phyloP scores from a whole-genome alignment of 768 basidiomycete species.

The Boletus reticulatus region DNA sequence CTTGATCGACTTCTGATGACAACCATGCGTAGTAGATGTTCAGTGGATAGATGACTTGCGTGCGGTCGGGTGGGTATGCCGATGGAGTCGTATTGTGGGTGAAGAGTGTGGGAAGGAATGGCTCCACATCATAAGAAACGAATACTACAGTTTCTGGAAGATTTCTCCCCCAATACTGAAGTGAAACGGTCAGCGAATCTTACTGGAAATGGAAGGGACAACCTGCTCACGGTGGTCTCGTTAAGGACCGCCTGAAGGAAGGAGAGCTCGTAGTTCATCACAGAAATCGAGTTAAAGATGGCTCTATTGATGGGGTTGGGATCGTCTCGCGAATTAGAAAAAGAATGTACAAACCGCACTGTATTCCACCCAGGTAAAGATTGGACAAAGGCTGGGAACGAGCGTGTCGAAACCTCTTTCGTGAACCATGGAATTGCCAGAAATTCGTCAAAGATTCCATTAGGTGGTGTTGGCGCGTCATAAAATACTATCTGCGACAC shows the following conservation, averaged over 20 bases:
- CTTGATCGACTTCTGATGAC: background rate
- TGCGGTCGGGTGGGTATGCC: conserved; percentile 47
- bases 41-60: conserved; percentile 37
- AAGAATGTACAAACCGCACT: background rate
- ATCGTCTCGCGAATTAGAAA: background rate
- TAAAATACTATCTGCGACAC: conserved; percentile 48
- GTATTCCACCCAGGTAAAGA: background rate
- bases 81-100: conserved; percentile 35
- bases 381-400: conserved; percentile 16
- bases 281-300: conserved; percentile 8
- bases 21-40: conserved; percentile 39
- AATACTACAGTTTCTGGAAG: background rate
- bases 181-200: conserved; percentile 1
- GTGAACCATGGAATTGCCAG: conserved; percentile 9
- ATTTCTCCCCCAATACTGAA: conserved; percentile 11
- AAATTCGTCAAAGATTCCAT: conserved; percentile 27
- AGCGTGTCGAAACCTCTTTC: conserved; percentile 5
- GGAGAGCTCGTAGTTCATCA: conserved; percentile 3
- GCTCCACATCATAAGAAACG: conserved; percentile 38
- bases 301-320: background rate
- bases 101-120: conserved; percentile 46
- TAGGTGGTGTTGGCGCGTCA: conserved; percentile 37
- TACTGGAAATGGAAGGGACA: background rate
- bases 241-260: conserved; percentile 17
- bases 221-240: conserved; percentile 13